These are phyloP conservation scores for Suhomyces maxii DNA, from an alignment of 1,139 yeast genomes.

Conservation along the genomic window DNA sequence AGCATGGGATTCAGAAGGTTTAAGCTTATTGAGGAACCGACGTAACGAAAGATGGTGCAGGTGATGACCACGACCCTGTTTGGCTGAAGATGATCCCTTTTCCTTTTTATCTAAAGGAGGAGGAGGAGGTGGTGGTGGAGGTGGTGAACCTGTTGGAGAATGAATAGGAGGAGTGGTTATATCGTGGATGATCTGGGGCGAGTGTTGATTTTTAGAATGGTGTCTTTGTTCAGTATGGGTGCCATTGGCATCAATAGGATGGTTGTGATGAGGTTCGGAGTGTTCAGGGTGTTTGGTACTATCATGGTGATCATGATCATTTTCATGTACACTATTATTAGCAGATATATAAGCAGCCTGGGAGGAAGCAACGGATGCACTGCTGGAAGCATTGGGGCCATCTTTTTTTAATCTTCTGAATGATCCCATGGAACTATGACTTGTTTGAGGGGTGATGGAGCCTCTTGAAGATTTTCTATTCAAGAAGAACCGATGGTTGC, in stretches of 20 bases:
- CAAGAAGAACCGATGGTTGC: constrained; percentile 9
- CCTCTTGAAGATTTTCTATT: constrained; percentile 9
- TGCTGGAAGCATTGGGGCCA: not conserved
- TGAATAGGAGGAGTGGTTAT: not conserved
- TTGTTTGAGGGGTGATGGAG: constrained; percentile 15
- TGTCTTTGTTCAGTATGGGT: too few relatives aligned
- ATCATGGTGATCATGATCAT: not conserved
- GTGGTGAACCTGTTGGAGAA: not conserved
- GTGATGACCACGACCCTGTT: constrained; percentile 4
- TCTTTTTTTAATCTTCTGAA: not conserved
- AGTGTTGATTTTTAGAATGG: not conserved
- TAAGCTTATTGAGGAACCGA: constrained; percentile 42
- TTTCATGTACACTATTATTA: not conserved
- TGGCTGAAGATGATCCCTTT: not conserved
- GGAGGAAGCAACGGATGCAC: not conserved
- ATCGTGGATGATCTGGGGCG: constrained; percentile 1
- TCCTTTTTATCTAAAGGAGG: constrained; percentile 2
- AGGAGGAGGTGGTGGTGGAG: not conserved
- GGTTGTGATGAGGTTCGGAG: not conserved
- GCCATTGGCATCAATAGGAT: not conserved
- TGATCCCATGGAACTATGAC: constrained; percentile 2
- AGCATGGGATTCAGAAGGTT: constrained; percentile 18
- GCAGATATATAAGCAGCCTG: not conserved
- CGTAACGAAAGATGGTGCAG: constrained; percentile 36
- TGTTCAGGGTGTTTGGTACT: not conserved